Percentiles rank a stretch among this genome's conserved stretches.
Conservation (phyloP, 1,284 basidiomycete genomes). For the Pisolithus thermaeus region DNA sequence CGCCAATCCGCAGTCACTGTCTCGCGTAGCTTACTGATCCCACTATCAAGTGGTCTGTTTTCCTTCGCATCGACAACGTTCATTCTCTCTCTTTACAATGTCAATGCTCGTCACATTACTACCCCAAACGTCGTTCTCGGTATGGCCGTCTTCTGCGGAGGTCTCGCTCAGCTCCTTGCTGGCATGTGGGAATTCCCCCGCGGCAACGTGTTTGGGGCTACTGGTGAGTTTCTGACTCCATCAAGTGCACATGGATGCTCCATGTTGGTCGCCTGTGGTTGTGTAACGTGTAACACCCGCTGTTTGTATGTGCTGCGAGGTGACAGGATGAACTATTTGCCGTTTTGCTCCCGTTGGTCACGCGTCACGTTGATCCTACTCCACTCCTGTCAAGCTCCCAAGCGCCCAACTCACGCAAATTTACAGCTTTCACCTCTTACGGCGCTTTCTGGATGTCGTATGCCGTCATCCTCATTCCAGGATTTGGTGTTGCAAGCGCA, state of each 20-base stretch:
- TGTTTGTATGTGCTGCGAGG: neutral
- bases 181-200: conserved; percentile 81
- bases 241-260: neutral
- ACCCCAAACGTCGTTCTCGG: conserved; percentile 75
- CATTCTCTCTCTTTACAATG: conserved; percentile 65
- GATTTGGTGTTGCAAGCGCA: conserved; percentile 50
- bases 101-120: conserved; percentile 44
- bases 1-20: too few relatives aligned
- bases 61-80: conserved; percentile 72
- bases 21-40: neutral
- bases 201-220: conserved; percentile 66
- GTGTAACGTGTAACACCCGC: neutral
- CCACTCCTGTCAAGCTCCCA: neutral
- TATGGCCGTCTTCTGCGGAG: conserved; percentile 80
- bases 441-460: conserved; percentile 85
- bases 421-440: conserved; percentile 70
- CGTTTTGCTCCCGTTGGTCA: neutral
- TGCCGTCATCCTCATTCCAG: conserved; percentile 60
- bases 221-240: conserved; percentile 43
- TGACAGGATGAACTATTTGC: neutral
- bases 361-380: neutral
- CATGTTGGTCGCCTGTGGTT: too few relatives aligned
- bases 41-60: conserved; percentile 51
- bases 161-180: conserved; percentile 71
- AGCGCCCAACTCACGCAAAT: neutral